These are phyloP conservation scores for Sordaria brevicollis DNA, from an alignment of 495 filamentous ascomycete species.

Conservation along the genomic window DNA sequence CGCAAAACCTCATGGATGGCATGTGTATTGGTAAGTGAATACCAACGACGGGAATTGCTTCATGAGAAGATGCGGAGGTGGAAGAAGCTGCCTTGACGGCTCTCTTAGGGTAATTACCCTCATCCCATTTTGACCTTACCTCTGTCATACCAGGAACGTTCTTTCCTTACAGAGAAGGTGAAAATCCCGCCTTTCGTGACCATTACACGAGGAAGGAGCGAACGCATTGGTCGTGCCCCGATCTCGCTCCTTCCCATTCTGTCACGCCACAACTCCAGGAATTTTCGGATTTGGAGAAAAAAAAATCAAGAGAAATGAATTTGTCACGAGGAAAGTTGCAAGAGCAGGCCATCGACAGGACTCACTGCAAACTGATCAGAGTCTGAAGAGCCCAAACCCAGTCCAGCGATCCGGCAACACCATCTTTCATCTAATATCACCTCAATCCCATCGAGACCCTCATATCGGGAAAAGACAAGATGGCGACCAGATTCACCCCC, in stretches of 20 bases:
- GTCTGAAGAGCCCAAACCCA: background rate
- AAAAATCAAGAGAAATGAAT: no score
- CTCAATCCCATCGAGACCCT: background rate
- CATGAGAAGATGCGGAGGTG: background rate
- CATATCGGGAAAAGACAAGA: background rate
- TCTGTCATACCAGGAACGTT: background rate
- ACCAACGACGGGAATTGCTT: background rate
- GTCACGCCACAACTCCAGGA: background rate
- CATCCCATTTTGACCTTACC: background rate
- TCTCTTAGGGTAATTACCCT: background rate
- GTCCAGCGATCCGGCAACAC: background rate
- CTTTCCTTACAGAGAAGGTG: background rate
- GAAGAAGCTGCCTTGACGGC: background rate
- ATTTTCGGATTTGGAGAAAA: no score
- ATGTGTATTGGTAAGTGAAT: background rate
- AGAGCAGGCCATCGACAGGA: background rate
- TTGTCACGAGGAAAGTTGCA: no score
- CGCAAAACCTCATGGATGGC: background rate
- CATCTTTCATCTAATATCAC: background rate
- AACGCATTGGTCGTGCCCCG: background rate
- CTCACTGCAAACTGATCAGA: background rate
- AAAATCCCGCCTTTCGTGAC: background rate
- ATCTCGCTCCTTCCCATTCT: background rate
- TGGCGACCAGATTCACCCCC: background rate
- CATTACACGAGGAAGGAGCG: background rate